These are phyloP conservation scores for Suillus fuscotomentosus DNA, from an alignment of 768 basidiomycete genomes.

Conservation along the genomic window DNA sequence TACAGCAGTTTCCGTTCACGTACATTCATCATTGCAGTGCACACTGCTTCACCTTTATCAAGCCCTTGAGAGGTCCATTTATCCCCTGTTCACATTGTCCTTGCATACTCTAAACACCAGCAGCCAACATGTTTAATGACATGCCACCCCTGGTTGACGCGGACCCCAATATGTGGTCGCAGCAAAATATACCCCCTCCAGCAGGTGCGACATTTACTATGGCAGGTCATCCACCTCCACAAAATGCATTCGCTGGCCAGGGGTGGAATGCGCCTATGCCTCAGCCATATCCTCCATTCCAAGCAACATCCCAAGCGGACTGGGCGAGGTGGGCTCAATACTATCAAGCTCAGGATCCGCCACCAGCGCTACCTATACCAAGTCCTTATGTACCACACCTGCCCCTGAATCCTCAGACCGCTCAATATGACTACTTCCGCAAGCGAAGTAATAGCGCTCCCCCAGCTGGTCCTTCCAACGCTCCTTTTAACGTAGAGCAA, in stretches of 20 bases:
- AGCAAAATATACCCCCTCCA: slow-evolving; percentile 24
- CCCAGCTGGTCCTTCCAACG: slow-evolving; percentile 1
- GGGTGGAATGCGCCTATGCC: slow-evolving; percentile 11
- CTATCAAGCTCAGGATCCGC: slow-evolving; percentile 8
- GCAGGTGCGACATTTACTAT: slow-evolving; percentile 15
- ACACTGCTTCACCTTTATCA: neutral
- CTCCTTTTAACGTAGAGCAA: slow-evolving; percentile 13
- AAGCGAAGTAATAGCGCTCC: slow-evolving; percentile 9
- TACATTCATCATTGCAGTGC: neutral
- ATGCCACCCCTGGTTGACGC: slow-evolving; percentile 29
- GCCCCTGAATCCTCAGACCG: neutral
- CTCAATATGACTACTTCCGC: slow-evolving; percentile 6
- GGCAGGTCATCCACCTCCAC: slow-evolving; percentile 14
- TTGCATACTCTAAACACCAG: slow-evolving; percentile 14
- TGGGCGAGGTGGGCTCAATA: slow-evolving; percentile 9
- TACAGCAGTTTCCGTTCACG: neutral
- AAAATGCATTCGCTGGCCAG: slow-evolving; percentile 2
- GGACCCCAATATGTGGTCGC: neutral
- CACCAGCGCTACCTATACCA: slow-evolving; percentile 17
- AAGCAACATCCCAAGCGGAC: slow-evolving; percentile 9
- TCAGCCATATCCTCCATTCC: neutral
- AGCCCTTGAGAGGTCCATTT: neutral
- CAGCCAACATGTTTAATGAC: slow-evolving; percentile 13
- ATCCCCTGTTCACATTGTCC: slow-evolving; percentile 15
- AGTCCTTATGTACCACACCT: slow-evolving; percentile 32